Conservation (phyloP, 495 filamentous ascomycete species). For the Trichoderma orchidacearum region DNA sequence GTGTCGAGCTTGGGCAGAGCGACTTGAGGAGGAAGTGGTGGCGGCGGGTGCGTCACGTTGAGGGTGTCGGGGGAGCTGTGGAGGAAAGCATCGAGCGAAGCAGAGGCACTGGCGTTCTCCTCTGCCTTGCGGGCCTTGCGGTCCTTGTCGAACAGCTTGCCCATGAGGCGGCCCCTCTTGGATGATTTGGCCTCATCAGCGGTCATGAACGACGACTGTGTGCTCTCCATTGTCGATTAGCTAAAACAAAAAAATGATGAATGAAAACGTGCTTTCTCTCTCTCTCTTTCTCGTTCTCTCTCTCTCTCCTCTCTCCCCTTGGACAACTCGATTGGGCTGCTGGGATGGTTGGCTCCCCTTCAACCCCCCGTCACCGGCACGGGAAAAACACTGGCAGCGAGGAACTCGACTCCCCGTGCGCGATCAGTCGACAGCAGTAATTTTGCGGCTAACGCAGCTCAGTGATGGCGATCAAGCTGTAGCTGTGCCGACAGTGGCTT, state of each 20-base stretch:
- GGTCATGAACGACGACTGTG: slow-evolving; percentile 17
- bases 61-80: slow-evolving; percentile 26
- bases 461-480: background rate
- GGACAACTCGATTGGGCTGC: background rate
- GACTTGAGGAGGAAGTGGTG: slow-evolving; percentile 17
- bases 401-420: background rate
- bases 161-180: slow-evolving; percentile 30
- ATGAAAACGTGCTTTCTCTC: too few species aligned
- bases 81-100: slow-evolving; percentile 33
- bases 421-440: background rate
- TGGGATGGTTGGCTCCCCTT: background rate
- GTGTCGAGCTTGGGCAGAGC: slow-evolving; percentile 32
- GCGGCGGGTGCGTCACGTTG: slow-evolving; percentile 22
- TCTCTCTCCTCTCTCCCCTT: background rate
- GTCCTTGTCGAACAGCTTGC: slow-evolving; percentile 32
- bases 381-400: background rate
- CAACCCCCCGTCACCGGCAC: background rate
- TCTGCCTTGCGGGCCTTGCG: slow-evolving; percentile 24
- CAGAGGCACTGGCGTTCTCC: slow-evolving; percentile 21
- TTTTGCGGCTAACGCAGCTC: background rate
- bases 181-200: slow-evolving; percentile 23
- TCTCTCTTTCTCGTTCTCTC: background rate
- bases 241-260: too few species aligned
- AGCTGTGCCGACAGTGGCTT: background rate
- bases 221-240: slow-evolving; percentile 29